A percentile compares a stretch with the other conserved stretches of the same genome.
Conservation (phyloP, 2,329 filamentous ascomycete genomes). For the Clarireedia paspali region DNA sequence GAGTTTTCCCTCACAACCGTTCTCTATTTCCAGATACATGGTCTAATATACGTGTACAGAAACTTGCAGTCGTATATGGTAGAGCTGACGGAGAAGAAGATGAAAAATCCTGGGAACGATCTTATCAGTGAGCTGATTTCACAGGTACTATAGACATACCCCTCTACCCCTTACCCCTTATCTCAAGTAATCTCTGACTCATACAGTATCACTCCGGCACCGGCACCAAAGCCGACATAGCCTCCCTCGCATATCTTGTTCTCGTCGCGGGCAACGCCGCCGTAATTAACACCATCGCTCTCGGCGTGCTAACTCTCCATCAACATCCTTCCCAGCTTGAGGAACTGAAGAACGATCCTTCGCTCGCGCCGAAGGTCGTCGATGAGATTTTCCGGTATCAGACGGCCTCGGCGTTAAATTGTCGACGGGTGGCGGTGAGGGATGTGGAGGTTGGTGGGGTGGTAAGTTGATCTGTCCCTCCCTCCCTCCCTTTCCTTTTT, state of each 20-base stretch:
- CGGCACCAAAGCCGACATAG: conserved; percentile 38
- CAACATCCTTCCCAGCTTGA: conserved; percentile 37
- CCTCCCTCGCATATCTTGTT: conserved; percentile 38
- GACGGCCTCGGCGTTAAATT: conserved; percentile 39
- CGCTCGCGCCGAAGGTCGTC: conserved; percentile 34
- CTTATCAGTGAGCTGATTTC: neutral
- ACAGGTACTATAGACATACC: neutral
- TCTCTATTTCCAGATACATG: too few species aligned
- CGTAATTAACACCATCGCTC: conserved; percentile 43
- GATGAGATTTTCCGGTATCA: conserved; percentile 43
- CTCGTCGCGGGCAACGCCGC: conserved; percentile 45
- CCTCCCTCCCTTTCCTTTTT: neutral
- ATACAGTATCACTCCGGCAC: conserved; percentile 33
- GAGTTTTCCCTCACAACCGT: conserved; percentile 21
- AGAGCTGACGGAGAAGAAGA: neutral
- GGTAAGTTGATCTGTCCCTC: neutral
- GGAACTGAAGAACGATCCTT: conserved; percentile 34
- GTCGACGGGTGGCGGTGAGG: conserved; percentile 40
- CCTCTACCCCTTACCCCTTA: too few species aligned
- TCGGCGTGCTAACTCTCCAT: conserved; percentile 38
- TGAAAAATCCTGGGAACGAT: neutral
- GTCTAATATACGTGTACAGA: neutral
- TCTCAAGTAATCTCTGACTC: too few species aligned
- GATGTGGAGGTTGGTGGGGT: conserved; percentile 38
- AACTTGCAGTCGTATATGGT: neutral